Percentiles rank a stretch among this genome's conserved stretches.
Conservation (phyloP, 768 basidiomycete species). For the Collybia sordida region DNA sequence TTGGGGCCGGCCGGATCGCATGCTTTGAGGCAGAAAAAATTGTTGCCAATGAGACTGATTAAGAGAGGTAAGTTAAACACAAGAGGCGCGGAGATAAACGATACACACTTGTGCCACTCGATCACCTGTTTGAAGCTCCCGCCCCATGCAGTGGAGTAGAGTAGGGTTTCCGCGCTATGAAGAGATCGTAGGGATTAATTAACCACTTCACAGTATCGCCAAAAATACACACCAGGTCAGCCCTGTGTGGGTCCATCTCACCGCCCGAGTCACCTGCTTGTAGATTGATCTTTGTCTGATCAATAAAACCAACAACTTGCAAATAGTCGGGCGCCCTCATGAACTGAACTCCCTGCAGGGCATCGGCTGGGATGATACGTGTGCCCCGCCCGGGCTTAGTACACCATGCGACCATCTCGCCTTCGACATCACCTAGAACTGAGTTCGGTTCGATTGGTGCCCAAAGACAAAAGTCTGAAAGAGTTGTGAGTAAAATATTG, state of each 20-base stretch:
- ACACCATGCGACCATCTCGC: conserved; percentile 67
- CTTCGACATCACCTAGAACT: conserved; percentile 57
- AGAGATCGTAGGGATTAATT: conserved; percentile 9
- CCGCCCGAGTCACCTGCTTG: conserved; percentile 55
- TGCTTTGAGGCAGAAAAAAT: conserved; percentile 66
- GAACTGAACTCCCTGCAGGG: conserved; percentile 56
- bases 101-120: conserved; percentile 66
- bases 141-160: conserved; percentile 60
- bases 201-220: neutral
- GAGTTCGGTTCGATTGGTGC: conserved; percentile 45
- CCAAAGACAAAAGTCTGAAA: conserved; percentile 60
- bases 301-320: conserved; percentile 54
- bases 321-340: conserved; percentile 53
- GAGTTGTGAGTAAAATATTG: neutral
- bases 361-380: conserved; percentile 58
- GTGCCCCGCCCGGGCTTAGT: conserved; percentile 62
- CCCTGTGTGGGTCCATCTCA: conserved; percentile 69
- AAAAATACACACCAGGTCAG: too few relatives aligned
- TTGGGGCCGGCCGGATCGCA: conserved; percentile 60
- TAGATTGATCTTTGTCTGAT: conserved; percentile 58
- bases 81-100: neutral
- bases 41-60: conserved; percentile 67
- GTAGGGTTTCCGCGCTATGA: conserved; percentile 77
- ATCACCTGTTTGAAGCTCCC: conserved; percentile 50
- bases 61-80: neutral